These are phyloP conservation scores for Metschnikowia bowlesiae DNA, from an alignment of 805 yeast genomes.

Conservation along the genomic window DNA sequence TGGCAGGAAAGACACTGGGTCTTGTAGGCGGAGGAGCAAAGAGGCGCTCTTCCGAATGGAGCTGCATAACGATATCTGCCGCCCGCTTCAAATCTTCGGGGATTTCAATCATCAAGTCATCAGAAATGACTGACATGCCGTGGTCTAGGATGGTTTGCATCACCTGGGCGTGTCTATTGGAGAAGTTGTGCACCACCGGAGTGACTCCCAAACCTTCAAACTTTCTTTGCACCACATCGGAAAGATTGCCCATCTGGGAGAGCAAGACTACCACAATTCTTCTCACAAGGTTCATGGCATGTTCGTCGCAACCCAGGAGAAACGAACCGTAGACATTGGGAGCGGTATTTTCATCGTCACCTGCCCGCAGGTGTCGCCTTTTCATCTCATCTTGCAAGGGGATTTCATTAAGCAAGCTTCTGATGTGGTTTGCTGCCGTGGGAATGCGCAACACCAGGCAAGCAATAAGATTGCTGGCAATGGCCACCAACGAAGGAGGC, in stretches of 20 bases:
- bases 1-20: conserved; percentile 22
- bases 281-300: conserved; percentile 34
- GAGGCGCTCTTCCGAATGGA: conserved; percentile 3
- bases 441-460: conserved; percentile 50
- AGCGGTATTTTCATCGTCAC: conserved; percentile 40
- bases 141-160: conserved; percentile 12
- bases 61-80: conserved; percentile 14
- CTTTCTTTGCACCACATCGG: conserved; percentile 50
- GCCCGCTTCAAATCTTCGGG: conserved; percentile 12
- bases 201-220: conserved; percentile 51
- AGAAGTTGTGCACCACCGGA: conserved; percentile 38
- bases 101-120: conserved; percentile 7
- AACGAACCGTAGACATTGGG: conserved; percentile 45
- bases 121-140: conserved; percentile 11
- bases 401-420: conserved; percentile 6
- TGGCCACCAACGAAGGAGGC: conserved; percentile 44
- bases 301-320: conserved; percentile 43
- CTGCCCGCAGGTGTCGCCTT: conserved; percentile 13
- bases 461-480: conserved; percentile 49
- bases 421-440: conserved; percentile 26
- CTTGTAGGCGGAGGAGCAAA: conserved; percentile 6
- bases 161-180: conserved; percentile 13
- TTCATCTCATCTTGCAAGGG: conserved; percentile 1
- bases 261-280: conserved; percentile 41
- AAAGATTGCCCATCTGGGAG: conserved; percentile 40